phyloP scores from a whole-genome alignment of 148 eudicot species.

The Camellia japonica region DNA sequence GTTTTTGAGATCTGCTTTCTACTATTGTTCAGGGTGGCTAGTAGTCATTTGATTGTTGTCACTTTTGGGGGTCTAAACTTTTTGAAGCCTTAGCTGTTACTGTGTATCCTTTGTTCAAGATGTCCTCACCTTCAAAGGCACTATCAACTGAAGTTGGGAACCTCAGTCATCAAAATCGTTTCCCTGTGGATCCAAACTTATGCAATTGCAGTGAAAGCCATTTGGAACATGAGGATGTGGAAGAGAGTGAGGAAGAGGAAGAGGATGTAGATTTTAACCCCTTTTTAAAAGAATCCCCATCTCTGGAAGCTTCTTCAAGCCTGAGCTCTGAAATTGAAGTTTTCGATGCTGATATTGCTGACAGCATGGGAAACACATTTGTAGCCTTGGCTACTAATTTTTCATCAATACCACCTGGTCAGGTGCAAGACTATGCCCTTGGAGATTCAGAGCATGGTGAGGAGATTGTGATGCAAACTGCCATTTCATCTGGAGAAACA shows the following conservation, averaged over 20 bases:
- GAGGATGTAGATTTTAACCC: conserved; percentile 95
- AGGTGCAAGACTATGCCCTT: conserved; percentile 22
- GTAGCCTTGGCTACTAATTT: conserved; percentile 14
- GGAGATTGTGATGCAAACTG: conserved; percentile 28
- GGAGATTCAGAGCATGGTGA: conserved; percentile 36
- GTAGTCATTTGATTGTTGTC: not conserved
- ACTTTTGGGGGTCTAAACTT: not conserved
- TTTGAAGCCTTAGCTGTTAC: not conserved
- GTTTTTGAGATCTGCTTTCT: not conserved
- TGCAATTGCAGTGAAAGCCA: conserved; percentile 23
- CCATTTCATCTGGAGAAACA: conserved; percentile 19
- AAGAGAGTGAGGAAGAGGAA: conserved; percentile 69
- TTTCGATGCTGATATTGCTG: conserved; percentile 60
- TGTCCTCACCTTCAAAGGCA: conserved; percentile 28
- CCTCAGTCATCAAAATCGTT: conserved; percentile 11
- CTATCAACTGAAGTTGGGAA: conserved; percentile 23
- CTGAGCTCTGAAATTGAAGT: conserved; percentile 86
- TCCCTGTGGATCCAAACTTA: conserved; percentile 20
- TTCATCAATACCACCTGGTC: conserved; percentile 20
- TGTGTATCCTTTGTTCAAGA: conserved; percentile 10
- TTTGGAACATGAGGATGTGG: conserved; percentile 37
- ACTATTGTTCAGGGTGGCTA: conserved; percentile 7
- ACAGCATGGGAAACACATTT: conserved; percentile 35
- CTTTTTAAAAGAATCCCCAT: conserved; percentile 58
- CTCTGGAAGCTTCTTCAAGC: conserved; percentile 83